Base-by-base conservation (phyloP, 2,329 filamentous ascomycete species). In the Diplodia corticola region DNA sequence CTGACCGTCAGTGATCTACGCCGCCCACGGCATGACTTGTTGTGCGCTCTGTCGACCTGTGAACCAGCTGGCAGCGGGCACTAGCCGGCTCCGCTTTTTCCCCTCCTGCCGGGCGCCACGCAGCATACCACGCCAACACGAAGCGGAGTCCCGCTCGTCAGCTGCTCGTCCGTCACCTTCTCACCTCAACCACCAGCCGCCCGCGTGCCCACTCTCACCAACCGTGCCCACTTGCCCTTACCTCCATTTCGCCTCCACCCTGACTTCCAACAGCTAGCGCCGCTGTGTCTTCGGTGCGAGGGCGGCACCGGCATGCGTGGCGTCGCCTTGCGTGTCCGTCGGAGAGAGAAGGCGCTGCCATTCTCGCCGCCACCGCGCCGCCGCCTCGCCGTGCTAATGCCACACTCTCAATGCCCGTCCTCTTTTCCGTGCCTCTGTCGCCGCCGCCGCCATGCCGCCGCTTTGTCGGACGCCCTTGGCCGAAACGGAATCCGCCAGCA, bases 1-100 rank as follows among this genome's bases (percentile, higher is more conserved):
- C 63, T 65, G 63, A 65, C 63, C 63, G 63, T 65, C 63, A 65
- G n/a, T 49, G 61, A 64, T 64, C 61, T 64, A 30, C 61, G 50
- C 40, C n/a, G 7, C 48, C 48, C n/a, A 22, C 20, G 9, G 50
- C 40, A 57, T 57, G 54, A 44, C 35, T 44, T 57, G 54, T 57
- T 26, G 20, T n/a, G n/a, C 37, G 17, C 24, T 48, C 26, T 28
- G 17, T 12, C 37, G 6, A 20, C 37, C 26, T 28, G 17, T n/a
- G 22, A 15, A 30, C 40, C 33, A 37, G 40, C 37, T 30, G 55
- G 24, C 33, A 35, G 33, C 53, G 55, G 24, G 20, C 37, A 30
- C 33, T 26, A 13, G 12, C 37, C 12, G 44, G 40, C 40, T 61
- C 57, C 57, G 57, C 57, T 61, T 61, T 61, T 61, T 12, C 10